Evolutionary conservation across 2,329 filamentous ascomycete species (phyloP), one percentile per base, ranked within the genome.

Genomic region (Stemphylium lycopersici): DNA sequence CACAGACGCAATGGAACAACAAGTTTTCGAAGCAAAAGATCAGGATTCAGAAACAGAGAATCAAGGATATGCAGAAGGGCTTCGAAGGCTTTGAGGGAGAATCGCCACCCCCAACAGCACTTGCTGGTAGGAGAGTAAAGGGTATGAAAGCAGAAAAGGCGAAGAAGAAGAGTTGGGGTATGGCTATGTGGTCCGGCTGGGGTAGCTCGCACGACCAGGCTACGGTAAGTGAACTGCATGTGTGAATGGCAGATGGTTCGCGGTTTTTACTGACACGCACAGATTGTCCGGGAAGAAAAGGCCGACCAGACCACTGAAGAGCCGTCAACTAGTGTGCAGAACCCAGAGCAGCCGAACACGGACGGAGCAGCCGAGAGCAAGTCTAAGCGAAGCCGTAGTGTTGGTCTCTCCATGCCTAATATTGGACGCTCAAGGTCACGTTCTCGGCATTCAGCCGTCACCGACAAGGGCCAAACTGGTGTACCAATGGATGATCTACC

Each of bases 201-300:
- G 92, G 91, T 12, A 93, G 89, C 40, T 96, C 90, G 71, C 91
- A 97, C 69, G 95, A 98, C 70, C 84, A 93, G 73, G 82, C 82
- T 58, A 90, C 89, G 0, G 81, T 96, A 66, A 52, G 69, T 59
- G 7, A 11, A 29, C n/a, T n/a, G 8, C 11, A 40, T 6, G 11
- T 11, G 13, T 11, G 18, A 1, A 33, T n/a, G 24, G 2, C 10
- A 10, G 3, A 12, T 32, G 10, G 16, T 53, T 40, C 52, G 57
- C 26, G 59, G 37, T 7, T 16, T 6, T 38, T 12, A 15, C 52
- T 61, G 41, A 65, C 52, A 15, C n/a, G 15, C 11, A 13, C 41
- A 76, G 73, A 68, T 76, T 42, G 67, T 57, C 11, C 68, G 72
- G 34, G 73, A 76, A 59, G 59, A 70, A 16, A 64, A 68, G 18